Base-by-base conservation (phyloP, 139 green algal genomes). In the Asterochloris sp. region DNA sequence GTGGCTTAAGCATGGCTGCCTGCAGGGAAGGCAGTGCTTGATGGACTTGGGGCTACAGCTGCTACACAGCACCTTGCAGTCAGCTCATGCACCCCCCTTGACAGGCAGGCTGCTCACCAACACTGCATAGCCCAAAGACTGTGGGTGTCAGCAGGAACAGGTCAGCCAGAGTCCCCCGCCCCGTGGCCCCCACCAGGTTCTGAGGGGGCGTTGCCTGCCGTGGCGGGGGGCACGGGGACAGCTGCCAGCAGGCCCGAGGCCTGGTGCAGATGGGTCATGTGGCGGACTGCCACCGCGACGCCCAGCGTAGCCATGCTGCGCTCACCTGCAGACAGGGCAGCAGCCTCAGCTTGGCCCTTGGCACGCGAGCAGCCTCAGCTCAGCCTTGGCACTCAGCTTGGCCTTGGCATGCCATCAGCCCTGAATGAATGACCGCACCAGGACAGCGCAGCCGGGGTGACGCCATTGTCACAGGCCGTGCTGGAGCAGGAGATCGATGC, bases 221-320 rank as follows among this genome's bases (percentile, higher is more conserved):
- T 28, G 12, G 78, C 14, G 13, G 78, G 86, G 26, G 69, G 62
- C 0, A 76, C n/a, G 28, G 84, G 66, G 10, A 85, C 63, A 14
- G 79, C 78, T 13, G 86, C 86, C 1, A 79, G 79, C 78, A 88
- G 73, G n/a, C 64, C 24, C 8, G 83, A 38, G 17, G 86, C 82
- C 81, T 89, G 69, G 61, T 85, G 66, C 29, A 89, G 81, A 61
- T 88, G 79, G 10, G 69, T 76, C 23, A 64, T 76, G 26, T 88
- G 79, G 9, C 78, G 79, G 38, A 83, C 67, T 24, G 86, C 86
- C 11, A 38, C 83, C 14, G 24, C 81, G 11, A 85, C 84, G 14
- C 38, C 83, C 68, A 89, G 62, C 2, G 84, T 62, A 0, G 86
- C 78, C n/a, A 11, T 62, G 27, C 83, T 77, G 13, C 64, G 38